These are phyloP conservation scores for Dactylellina drechsleri DNA, from an alignment of 2,329 filamentous ascomycete genomes.

Conservation along the genomic window DNA sequence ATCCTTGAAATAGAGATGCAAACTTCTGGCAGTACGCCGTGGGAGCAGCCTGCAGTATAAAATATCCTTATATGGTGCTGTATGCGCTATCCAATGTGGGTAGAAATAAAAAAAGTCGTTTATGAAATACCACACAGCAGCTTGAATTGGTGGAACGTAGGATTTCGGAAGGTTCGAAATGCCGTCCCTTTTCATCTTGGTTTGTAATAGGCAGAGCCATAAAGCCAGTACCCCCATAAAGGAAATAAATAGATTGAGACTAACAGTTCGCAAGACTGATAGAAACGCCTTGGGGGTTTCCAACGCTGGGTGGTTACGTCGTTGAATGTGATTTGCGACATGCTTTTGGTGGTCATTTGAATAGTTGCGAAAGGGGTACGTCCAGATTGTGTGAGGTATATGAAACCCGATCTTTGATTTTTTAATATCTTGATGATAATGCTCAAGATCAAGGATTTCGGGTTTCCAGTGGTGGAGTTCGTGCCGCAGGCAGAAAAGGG, in stretches of 20 bases:
- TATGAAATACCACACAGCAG: constrained; percentile 21
- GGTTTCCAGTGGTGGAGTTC: constrained; percentile 27
- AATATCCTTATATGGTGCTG: background rate
- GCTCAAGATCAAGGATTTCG: constrained; percentile 18
- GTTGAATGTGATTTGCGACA: constrained; percentile 16
- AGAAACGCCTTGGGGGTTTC: constrained; percentile 18
- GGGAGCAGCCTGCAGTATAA: constrained; percentile 9
- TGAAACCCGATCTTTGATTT: constrained; percentile 6
- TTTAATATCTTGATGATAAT: constrained; percentile 14
- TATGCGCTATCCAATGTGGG: constrained; percentile 26
- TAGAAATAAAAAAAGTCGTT: constrained; percentile 29
- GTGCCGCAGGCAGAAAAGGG: constrained; percentile 5
- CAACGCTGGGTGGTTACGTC: constrained; percentile 15
- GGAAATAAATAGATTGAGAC: constrained; percentile 16
- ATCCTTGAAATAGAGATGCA: constrained; percentile 18
- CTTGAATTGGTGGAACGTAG: constrained; percentile 24
- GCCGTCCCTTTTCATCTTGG: constrained; percentile 21
- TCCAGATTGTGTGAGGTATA: constrained; percentile 6
- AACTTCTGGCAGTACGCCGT: background rate
- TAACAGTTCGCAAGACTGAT: constrained; percentile 11
- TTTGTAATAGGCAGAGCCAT: constrained; percentile 19
- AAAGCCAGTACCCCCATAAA: constrained; percentile 15
- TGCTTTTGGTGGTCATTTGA: constrained; percentile 2
- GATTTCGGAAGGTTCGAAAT: constrained; percentile 20
- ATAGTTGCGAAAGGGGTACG: constrained; percentile 12